phyloP scores from a whole-genome alignment of 2,329 filamentous ascomycete species.

The Achaetomium macrosporum region DNA sequence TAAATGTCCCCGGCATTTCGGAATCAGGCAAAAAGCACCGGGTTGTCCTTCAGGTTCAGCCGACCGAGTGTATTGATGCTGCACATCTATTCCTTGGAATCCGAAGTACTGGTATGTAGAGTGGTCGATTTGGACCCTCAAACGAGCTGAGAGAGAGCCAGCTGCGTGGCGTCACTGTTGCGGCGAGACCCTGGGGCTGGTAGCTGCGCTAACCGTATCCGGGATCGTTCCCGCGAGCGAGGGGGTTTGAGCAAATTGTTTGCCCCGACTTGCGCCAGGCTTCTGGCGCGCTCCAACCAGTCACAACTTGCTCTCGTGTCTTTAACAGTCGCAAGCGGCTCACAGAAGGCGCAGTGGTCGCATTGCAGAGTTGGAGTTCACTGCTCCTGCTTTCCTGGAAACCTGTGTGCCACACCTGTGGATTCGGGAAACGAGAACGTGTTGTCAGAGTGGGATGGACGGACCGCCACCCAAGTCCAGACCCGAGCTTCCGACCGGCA shows the following conservation, averaged over 20 bases:
- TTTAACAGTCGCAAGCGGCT: background rate
- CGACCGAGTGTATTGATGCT: too few relatives aligned
- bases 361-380: background rate
- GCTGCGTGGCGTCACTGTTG: background rate
- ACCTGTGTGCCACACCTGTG: background rate
- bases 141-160: too few relatives aligned
- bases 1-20: background rate
- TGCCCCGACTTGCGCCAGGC: too few relatives aligned
- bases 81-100: too few relatives aligned
- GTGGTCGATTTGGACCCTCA: too few relatives aligned
- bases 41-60: too few relatives aligned
- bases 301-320: slow-evolving; percentile 19
- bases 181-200: background rate
- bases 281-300: slow-evolving; percentile 13
- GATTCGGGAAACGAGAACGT: too few relatives aligned
- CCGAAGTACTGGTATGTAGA: background rate
- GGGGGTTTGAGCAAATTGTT: slow-evolving; percentile 48
- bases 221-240: slow-evolving; percentile 27
- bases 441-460: too few relatives aligned
- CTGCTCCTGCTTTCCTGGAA: background rate
- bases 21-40: background rate
- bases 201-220: slow-evolving; percentile 10
- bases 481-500: too few relatives aligned
- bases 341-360: background rate
- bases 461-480: too few relatives aligned